These are phyloP conservation scores for Posidonia oceanica DNA, from an alignment of 116 monocot genomes.

Conservation along the genomic window DNA sequence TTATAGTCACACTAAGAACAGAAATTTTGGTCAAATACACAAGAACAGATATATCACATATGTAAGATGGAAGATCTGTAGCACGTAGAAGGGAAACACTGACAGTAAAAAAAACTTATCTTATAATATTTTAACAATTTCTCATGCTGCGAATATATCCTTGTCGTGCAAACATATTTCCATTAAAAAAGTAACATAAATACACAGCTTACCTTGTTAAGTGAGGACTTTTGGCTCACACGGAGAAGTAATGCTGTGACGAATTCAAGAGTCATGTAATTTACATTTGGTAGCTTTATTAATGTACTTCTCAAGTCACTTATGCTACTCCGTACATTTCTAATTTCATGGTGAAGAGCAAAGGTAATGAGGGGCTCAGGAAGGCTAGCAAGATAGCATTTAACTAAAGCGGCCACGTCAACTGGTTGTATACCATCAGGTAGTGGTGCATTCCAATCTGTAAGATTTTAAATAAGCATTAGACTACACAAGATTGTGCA, in stretches of 20 bases:
- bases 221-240: slow-evolving; percentile 78
- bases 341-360: slow-evolving; percentile 58
- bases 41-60: no score
- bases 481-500: neutral
- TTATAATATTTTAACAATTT: neutral
- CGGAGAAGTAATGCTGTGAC: slow-evolving; percentile 73
- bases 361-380: slow-evolving; percentile 94
- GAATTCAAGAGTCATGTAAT: slow-evolving; percentile 77
- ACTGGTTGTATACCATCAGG: slow-evolving; percentile 62
- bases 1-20: no score
- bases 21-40: no score
- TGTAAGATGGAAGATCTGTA: no score
- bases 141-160: neutral
- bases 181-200: neutral
- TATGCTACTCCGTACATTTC: slow-evolving; percentile 58
- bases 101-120: no score
- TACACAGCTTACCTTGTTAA: slow-evolving; percentile 63
- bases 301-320: slow-evolving; percentile 68
- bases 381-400: slow-evolving; percentile 85
- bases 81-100: no score
- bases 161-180: neutral
- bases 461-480: slow-evolving; percentile 16
- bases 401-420: slow-evolving; percentile 67
- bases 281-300: slow-evolving; percentile 78
- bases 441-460: slow-evolving; percentile 78